A percentile compares a stretch with the other conserved stretches of the same genome.
Conservation (phyloP, 1,284 basidiomycete genomes). For the Trichosporon coremiiforme region DNA sequence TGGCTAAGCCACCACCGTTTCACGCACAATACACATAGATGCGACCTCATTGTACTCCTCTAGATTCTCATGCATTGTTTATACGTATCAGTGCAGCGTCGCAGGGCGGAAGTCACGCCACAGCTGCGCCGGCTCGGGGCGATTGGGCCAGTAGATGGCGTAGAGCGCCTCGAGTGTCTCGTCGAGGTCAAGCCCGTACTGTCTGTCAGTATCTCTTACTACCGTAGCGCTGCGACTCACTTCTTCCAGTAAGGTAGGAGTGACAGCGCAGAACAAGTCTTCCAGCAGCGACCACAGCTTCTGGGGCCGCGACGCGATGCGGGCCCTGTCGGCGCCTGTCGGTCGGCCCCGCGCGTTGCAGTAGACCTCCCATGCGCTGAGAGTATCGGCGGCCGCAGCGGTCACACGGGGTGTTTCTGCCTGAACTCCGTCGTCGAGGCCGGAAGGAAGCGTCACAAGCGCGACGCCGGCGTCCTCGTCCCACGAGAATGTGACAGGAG, state of each 20-base stretch:
- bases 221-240: not conserved
- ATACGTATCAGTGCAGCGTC: not conserved
- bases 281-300: not conserved
- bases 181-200: not conserved
- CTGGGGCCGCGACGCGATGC: too few relatives aligned
- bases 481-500: too few relatives aligned
- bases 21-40: not conserved
- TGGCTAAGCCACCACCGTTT: not conserved
- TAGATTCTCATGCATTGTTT: not conserved
- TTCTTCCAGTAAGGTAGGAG: too few relatives aligned
- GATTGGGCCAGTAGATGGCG: not conserved
- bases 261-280: not conserved
- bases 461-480: too few relatives aligned
- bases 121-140: not conserved
- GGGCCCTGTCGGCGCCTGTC: too few relatives aligned
- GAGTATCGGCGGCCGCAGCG: too few relatives aligned
- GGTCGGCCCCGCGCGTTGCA: too few relatives aligned
- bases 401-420: too few relatives aligned
- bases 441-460: too few relatives aligned
- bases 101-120: not conserved
- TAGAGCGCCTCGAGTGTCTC: not conserved
- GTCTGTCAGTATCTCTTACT: not conserved
- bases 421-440: too few relatives aligned
- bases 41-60: not conserved
- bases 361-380: too few relatives aligned